These are phyloP conservation scores for Iberis pinnata DNA, from an alignment of 345 rosid species.

Conservation along the genomic window DNA sequence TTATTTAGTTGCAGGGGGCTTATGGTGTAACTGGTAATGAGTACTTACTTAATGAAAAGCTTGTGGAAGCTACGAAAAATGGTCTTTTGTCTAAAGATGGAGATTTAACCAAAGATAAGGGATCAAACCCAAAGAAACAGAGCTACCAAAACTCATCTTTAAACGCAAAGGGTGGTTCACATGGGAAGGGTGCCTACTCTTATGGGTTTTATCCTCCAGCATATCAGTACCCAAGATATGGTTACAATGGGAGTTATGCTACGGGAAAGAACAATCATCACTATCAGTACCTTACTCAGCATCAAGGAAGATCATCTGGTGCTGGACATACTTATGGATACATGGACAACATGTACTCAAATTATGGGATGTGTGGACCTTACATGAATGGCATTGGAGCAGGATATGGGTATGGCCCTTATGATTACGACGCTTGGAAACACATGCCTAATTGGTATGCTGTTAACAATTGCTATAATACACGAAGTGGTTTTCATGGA, in stretches of 20 bases:
- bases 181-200: constrained; percentile 33
- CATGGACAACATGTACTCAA: constrained; percentile 46
- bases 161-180: constrained; percentile 35
- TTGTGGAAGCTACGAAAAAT: constrained; percentile 26
- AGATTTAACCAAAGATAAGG: constrained; percentile 33
- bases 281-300: constrained; percentile 31
- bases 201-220: constrained; percentile 31
- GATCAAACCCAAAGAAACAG: constrained; percentile 34
- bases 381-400: constrained; percentile 33
- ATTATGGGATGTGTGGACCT: constrained; percentile 41
- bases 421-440: constrained; percentile 47
- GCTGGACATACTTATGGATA: constrained; percentile 40
- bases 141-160: constrained; percentile 35
- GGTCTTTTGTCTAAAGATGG: constrained; percentile 27
- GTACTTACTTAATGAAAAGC: constrained; percentile 1
- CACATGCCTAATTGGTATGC: constrained; percentile 49
- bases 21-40: constrained; percentile 19
- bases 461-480: constrained; percentile 35
- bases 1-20: constrained; percentile 25
- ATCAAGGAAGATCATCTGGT: constrained; percentile 40
- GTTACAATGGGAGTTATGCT: constrained; percentile 40
- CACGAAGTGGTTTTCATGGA: constrained; percentile 32
- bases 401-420: constrained; percentile 47
- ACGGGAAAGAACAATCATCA: constrained; percentile 46
- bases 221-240: constrained; percentile 45